phyloP scores from a whole-genome alignment of 2,329 filamentous ascomycete species.

The Claviceps maximensis region DNA sequence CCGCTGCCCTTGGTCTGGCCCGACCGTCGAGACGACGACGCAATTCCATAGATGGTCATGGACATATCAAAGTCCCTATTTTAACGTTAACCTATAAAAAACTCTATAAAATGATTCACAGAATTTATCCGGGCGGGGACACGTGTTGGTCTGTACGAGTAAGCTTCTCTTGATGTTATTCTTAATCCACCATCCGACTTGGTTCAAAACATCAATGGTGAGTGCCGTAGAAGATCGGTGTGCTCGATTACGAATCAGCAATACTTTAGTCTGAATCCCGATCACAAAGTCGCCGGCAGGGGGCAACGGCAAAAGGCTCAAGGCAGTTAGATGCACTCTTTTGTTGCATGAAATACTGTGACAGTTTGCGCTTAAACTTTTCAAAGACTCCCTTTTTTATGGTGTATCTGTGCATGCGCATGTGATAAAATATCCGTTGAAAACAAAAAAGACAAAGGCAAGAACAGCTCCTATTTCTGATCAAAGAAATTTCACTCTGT shows the following conservation, averaged over 20 bases:
- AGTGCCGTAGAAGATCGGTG: neutral
- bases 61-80: constrained; percentile 58
- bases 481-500: too few species aligned
- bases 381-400: neutral
- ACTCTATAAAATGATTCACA: too few species aligned
- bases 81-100: too few species aligned
- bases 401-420: too few species aligned
- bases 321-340: constrained; percentile 49
- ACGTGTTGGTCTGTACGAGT: constrained; percentile 31
- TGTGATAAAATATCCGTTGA: too few species aligned
- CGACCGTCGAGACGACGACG: constrained; percentile 36
- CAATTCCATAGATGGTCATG: constrained; percentile 50
- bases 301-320: constrained; percentile 61
- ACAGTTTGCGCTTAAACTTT: neutral
- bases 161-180: constrained; percentile 25
- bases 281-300: constrained; percentile 50
- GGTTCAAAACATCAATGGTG: neutral
- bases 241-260: neutral
- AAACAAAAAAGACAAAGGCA: too few species aligned
- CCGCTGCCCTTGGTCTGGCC: constrained; percentile 42
- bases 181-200: neutral
- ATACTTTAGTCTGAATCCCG: constrained; percentile 25
- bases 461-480: too few species aligned
- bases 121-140: too few species aligned
- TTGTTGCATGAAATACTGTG: constrained; percentile 29